phyloP scores from a whole-genome alignment of 805 yeast genomes.

The Ogataea methylovora region DNA sequence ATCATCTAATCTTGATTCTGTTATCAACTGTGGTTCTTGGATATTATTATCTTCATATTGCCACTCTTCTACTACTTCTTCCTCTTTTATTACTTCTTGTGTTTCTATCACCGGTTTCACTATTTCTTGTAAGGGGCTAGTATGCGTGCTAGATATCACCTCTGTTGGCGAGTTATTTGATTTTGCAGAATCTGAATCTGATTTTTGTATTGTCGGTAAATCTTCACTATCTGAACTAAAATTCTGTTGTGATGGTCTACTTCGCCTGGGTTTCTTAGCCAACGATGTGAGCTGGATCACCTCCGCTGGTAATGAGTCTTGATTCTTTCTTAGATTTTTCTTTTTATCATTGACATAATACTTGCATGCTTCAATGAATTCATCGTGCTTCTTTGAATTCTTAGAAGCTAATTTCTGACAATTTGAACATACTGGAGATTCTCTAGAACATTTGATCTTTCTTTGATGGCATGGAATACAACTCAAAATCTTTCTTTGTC shows the following conservation, averaged over 20 bases:
- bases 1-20: constrained; percentile 12
- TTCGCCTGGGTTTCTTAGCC: too few relatives aligned
- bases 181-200: too few relatives aligned
- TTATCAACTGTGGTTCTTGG: constrained; percentile 5
- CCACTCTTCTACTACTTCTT: background rate
- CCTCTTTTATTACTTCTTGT: background rate
- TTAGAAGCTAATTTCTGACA: constrained; percentile 31
- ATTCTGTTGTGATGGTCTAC: too few relatives aligned
- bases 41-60: background rate
- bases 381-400: constrained; percentile 10
- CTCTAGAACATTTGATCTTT: constrained; percentile 60
- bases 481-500: constrained; percentile 51
- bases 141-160: background rate
- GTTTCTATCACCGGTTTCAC: too few relatives aligned
- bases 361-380: constrained; percentile 29
- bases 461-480: constrained; percentile 61
- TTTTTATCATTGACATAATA: constrained; percentile 54
- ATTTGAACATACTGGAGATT: constrained; percentile 49
- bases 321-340: constrained; percentile 24
- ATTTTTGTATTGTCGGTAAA: too few relatives aligned
- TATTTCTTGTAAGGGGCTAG: too few relatives aligned
- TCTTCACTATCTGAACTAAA: background rate
- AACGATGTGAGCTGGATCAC: constrained; percentile 5
- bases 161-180: background rate
- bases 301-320: constrained; percentile 3